Percentiles rank a stretch among this genome's conserved stretches.
Conservation (phyloP, 78 protist species). For the Emiliania huxleyi region DNA sequence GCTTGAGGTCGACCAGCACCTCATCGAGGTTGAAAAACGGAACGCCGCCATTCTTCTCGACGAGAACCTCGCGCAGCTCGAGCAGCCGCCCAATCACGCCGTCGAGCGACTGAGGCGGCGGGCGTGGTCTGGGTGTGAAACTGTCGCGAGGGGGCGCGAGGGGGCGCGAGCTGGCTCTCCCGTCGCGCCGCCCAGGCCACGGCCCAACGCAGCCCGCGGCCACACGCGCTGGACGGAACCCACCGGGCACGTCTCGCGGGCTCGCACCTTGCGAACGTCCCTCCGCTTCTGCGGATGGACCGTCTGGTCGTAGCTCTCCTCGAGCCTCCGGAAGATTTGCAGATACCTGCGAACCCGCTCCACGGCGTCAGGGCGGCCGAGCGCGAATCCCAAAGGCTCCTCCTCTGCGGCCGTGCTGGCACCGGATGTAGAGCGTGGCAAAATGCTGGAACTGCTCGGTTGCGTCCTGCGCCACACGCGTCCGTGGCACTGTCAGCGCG, state of each 20-base stretch:
- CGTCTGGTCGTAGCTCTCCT: constrained; percentile 67
- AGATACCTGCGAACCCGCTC: constrained; percentile 12
- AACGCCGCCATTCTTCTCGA: neutral
- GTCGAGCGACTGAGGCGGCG: constrained; percentile 18
- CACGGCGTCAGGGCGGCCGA: too few relatives aligned
- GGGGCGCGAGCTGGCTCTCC: too few relatives aligned
- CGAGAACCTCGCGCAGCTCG: constrained; percentile 44
- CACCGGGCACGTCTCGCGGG: too few relatives aligned
- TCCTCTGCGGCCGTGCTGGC: too few relatives aligned
- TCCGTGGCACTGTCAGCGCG: neutral
- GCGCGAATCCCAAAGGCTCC: too few relatives aligned
- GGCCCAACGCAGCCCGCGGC: too few relatives aligned
- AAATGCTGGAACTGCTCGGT: constrained; percentile 30
- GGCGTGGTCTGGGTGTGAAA: too few relatives aligned
- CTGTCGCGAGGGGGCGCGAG: too few relatives aligned
- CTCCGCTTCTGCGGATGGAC: constrained; percentile 72
- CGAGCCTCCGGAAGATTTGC: constrained; percentile 56
- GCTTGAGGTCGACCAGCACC: constrained; percentile 67
- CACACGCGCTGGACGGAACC: too few relatives aligned
- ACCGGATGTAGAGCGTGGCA: constrained; percentile 44
- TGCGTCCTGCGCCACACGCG: neutral
- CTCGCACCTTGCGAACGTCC: constrained; percentile 34
- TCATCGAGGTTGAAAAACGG: constrained; percentile 56
- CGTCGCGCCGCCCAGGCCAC: too few relatives aligned
- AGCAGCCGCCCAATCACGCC: constrained; percentile 63